Percentiles rank a stretch among this genome's conserved stretches.
phyloP scores from a whole-genome alignment of 805 yeast genomes.

The Cyberlindnera petersonii region DNA sequence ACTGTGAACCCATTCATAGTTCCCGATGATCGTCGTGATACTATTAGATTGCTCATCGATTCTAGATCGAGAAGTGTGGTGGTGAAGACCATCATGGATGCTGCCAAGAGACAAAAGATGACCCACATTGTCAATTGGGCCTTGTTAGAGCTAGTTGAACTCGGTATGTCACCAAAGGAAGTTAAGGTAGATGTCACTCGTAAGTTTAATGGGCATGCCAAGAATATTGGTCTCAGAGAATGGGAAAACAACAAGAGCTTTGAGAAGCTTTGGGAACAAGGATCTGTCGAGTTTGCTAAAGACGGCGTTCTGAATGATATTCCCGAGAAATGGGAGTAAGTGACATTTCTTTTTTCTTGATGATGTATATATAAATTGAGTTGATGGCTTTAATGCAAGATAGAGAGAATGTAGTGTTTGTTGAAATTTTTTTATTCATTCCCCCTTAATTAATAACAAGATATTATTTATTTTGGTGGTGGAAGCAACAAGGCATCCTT shows the following conservation, averaged over 20 bases:
- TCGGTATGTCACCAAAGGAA: conserved; percentile 20
- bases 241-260: conserved; percentile 10
- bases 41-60: conserved; percentile 14
- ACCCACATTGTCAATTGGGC: conserved; percentile 17
- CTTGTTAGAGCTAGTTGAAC: conserved; percentile 13
- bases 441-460: no score
- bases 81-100: conserved; percentile 21
- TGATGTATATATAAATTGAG: background rate
- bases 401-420: background rate
- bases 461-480: conserved; percentile 11
- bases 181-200: conserved; percentile 15
- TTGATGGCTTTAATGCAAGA: background rate
- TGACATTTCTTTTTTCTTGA: no score
- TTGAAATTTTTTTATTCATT: no score
- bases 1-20: conserved; percentile 20
- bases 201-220: conserved; percentile 6
- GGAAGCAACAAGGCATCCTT: conserved; percentile 14
- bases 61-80: conserved; percentile 13
- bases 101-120: conserved; percentile 11
- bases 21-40: conserved; percentile 1
- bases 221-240: conserved; percentile 13
- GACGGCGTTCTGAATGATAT: conserved; percentile 7
- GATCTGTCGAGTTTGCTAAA: conserved; percentile 7
- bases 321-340: conserved; percentile 1
- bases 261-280: conserved; percentile 7